Evolutionary conservation across 257 asterid genomes (phyloP), one percentile per base, ranked within the genome.

Genomic region (Orobanche coerulescens): DNA sequence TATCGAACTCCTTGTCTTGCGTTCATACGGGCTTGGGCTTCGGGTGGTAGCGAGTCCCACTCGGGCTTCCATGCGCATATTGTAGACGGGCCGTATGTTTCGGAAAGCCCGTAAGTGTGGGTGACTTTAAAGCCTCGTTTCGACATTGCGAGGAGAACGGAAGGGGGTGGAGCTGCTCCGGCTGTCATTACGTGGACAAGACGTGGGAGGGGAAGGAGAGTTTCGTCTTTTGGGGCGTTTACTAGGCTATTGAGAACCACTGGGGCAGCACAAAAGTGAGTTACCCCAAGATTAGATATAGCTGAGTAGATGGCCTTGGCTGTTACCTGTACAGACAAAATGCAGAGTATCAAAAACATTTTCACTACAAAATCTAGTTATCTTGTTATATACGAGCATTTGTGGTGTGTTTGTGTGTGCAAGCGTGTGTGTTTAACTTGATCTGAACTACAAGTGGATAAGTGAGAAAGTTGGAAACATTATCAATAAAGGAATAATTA

Each of bases 231-330:
- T 0, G 82, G 73, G 54, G 87, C 85, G 39, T 82, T 85, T 23
- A 85, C 81, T 8, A 85, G 63, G 48, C 80, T 72, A 53, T 82
- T 85, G 66, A 85, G 94, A 47, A 85, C 94, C 60, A 85, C 90
- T 0, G 94, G 94, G 13, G 94, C 94, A 54, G 94, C 94, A 39
- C 87, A 82, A 59, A 85, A 82, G 78, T 82, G 94, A 14, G 94
- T 82, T 34, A 82, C 90, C 0, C 84, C 85, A 30, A 68, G 79
- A 15, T 76, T 68, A 23, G 90, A 81, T 68, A 85, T 75, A 15
- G 90, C 85, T 0, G 85, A 74, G 73, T 85, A 85, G 58, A 85
- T 83, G 13, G 73, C 81, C 74, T 67, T 85, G 2, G 94, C 81
- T 0, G 87, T 75, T 25, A 82, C 87, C 90, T 84, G 65, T 19